Base-by-base conservation (phyloP, 768 basidiomycete species). In the Suillus spraguei region DNA sequence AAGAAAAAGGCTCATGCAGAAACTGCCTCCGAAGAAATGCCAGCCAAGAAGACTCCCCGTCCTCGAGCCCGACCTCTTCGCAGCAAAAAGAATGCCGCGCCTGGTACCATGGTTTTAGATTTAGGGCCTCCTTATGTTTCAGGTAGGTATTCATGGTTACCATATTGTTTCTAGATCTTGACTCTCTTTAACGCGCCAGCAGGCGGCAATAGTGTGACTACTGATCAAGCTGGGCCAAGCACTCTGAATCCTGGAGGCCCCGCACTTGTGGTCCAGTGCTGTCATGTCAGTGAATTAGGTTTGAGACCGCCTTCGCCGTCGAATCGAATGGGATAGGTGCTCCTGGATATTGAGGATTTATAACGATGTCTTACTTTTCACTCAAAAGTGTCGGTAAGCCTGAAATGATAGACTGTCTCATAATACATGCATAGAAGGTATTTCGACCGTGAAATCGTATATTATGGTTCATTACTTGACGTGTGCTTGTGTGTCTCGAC, bases 401-500 rank as follows among this genome's bases (percentile, higher is more conserved):
- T 56, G 36, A 32, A 41, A 20, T 41, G 35, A 36, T 36, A 38
- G 4, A 22, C 13, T 22, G 38, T 16, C 22, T 38, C 22, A 16
- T 13, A 39, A 17, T 39, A 56, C 54, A 35, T 8, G 35, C n/a
- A 9, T 36, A 16, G 14, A 56, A 24, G 22, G 55, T 38, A 39
- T 56, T 56, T 55, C 24, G 28, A 56, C 16, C 16, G 24, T 17
- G 54, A 55, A 54, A 54, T 54, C 17, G 53, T 58, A 39, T 58
- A 11, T 28, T 58, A 58, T 10, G 22, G 55, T 38, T 16, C 22
- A 56, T 56, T 24, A 9, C 35, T 38, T 9, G 16, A 17, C 22
- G 5, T 28, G 28, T 41, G 8, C 17, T 33, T 13, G 33, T 11
- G 33, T 24, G 35, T 36, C 22, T 22, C 14, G 14, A 55, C 24